A percentile compares a stretch with the other conserved stretches of the same genome.
These are phyloP conservation scores for Cardiospermum halicacabum DNA, from an alignment of 345 rosid species.

Conservation along the genomic window DNA sequence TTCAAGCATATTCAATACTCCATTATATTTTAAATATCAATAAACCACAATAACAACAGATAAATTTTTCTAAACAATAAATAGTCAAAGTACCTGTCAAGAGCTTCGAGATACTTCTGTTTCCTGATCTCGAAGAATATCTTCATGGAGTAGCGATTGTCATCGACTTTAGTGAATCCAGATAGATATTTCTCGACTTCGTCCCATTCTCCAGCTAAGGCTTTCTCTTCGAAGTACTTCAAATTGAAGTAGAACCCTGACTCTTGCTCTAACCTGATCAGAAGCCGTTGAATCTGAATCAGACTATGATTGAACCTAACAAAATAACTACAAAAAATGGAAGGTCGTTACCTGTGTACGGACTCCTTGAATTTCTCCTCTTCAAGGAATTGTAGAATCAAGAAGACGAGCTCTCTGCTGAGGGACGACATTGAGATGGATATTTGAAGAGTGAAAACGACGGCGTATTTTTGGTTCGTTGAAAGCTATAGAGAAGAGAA, in stretches of 20 bases:
- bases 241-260: conserved; percentile 32
- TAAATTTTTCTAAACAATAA: background rate
- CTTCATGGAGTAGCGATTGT: conserved; percentile 44
- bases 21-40: background rate
- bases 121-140: conserved; percentile 57
- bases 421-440: conserved; percentile 46
- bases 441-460: conserved; percentile 6
- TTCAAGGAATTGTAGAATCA: conserved; percentile 72
- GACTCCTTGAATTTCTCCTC: conserved; percentile 73
- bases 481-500: background rate
- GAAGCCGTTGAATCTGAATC: conserved; percentile 3
- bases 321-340: background rate
- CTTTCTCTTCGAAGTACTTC: conserved; percentile 32
- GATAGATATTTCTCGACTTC: conserved; percentile 34
- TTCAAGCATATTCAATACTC: background rate
- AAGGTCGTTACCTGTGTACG: conserved; percentile 50
- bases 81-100: conserved; percentile 35
- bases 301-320: background rate
- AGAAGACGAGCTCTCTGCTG: conserved; percentile 70
- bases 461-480: conserved; percentile 4
- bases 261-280: conserved; percentile 28
- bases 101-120: conserved; percentile 62
- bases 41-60: conserved; percentile 4
- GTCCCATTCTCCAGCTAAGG: conserved; percentile 33
- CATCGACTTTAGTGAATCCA: conserved; percentile 35